Evolutionary conservation across 495 filamentous ascomycete genomes (phyloP).

Genomic region (Penicillium verhagenii): DNA sequence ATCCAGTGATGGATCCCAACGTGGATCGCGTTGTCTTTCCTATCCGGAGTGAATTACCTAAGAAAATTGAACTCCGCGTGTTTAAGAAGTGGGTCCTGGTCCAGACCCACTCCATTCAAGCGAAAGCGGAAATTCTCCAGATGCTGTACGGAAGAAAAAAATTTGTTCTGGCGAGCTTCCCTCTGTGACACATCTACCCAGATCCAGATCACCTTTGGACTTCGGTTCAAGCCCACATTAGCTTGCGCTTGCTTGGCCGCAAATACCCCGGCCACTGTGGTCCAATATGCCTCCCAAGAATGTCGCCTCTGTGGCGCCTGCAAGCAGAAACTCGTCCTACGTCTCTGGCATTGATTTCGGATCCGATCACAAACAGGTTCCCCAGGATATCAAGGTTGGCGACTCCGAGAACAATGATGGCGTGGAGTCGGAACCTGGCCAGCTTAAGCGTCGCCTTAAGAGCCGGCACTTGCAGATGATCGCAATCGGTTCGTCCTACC

Average conservation of each 20-base stretch:
- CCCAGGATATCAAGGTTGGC: constrained; percentile 24
- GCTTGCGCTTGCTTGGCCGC: not conserved
- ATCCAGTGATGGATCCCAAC: not conserved
- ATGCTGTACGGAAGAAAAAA: not conserved
- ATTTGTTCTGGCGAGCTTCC: not conserved
- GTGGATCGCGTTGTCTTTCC: constrained; percentile 13
- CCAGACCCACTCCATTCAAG: constrained; percentile 14
- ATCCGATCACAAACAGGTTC: constrained; percentile 9
- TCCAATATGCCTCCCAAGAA: constrained; percentile 18
- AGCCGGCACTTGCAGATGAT: constrained; percentile 68
- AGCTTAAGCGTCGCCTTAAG: constrained; percentile 57
- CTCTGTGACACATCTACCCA: not conserved
- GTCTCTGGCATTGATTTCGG: constrained; percentile 7
- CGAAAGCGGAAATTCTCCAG: constrained; percentile 24
- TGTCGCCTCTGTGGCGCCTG: constrained; percentile 6
- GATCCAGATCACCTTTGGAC: not conserved
- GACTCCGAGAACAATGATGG: constrained; percentile 25
- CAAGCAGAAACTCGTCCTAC: not conserved
- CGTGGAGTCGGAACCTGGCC: constrained; percentile 9
- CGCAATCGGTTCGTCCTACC: constrained; percentile 51
- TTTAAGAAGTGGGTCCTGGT: not conserved
- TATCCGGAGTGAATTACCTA: constrained; percentile 23
- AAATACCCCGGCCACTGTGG: not conserved
- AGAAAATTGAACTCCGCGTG: constrained; percentile 21
- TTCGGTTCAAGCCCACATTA: not conserved